phyloP scores from a whole-genome alignment of 345 rosid species.

The Gossypium ekmanianum region DNA sequence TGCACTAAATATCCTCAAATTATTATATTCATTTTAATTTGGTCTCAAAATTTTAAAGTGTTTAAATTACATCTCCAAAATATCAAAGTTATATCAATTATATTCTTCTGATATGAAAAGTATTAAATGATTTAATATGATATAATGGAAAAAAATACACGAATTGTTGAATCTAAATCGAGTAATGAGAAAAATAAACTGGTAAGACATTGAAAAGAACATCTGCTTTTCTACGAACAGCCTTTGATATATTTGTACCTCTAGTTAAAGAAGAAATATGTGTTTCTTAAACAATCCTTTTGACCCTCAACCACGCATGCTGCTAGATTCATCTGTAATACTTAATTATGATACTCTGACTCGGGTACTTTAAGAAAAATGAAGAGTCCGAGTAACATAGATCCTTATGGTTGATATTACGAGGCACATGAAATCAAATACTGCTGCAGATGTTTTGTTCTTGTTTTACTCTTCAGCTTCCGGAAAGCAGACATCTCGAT shows the following conservation, averaged over 20 bases:
- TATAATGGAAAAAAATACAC: background rate
- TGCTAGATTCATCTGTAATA: background rate
- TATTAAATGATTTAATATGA: too few relatives aligned
- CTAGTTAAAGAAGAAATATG: background rate
- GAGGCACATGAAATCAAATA: slow-evolving; percentile 39
- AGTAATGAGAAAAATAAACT: background rate
- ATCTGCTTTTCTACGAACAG: background rate
- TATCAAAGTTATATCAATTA: too few relatives aligned
- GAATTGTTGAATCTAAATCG: background rate
- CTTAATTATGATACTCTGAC: background rate
- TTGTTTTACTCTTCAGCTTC: slow-evolving; percentile 79
- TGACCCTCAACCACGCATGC: slow-evolving; percentile 10
- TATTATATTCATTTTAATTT: too few relatives aligned
- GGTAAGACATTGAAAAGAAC: background rate
- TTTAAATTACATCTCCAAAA: too few relatives aligned
- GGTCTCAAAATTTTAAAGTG: too few relatives aligned
- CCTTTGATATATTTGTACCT: background rate
- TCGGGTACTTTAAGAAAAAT: background rate
- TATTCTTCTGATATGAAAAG: too few relatives aligned
- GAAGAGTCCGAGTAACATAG: background rate
- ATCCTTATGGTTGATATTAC: background rate
- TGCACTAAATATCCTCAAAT: too few relatives aligned
- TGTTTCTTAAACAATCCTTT: background rate
- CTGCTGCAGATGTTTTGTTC: slow-evolving; percentile 70
- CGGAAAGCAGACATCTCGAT: slow-evolving; percentile 76